A percentile compares a stretch with the other conserved stretches of the same genome.
phyloP scores from a whole-genome alignment of 192 early-diverging fungal genomes.

The Mortierella alpina region DNA sequence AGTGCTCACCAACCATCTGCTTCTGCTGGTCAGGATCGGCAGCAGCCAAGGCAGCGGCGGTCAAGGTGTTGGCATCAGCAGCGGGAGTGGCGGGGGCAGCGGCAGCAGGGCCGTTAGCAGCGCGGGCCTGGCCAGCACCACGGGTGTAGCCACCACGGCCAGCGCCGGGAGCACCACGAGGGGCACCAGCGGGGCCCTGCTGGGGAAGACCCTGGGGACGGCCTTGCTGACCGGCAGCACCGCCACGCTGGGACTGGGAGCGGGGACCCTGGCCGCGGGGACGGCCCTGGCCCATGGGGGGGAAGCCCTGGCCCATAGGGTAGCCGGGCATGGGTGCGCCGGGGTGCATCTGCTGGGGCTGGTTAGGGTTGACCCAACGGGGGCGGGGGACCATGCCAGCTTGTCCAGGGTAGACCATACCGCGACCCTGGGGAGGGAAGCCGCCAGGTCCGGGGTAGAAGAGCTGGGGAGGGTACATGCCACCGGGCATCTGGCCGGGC shows the following conservation, averaged over 20 bases:
- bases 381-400: constrained; percentile 56
- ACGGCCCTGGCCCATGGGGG: constrained; percentile 68
- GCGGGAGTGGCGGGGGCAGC: constrained; percentile 40
- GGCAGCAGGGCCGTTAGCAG: constrained; percentile 52
- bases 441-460: constrained; percentile 53
- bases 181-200: constrained; percentile 51
- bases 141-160: constrained; percentile 52
- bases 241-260: constrained; percentile 62
- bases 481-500: constrained; percentile 62
- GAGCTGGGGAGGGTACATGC: constrained; percentile 62
- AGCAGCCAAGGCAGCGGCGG: constrained; percentile 83
- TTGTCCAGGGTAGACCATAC: constrained; percentile 57
- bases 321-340: constrained; percentile 54
- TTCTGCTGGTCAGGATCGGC: constrained; percentile 91
- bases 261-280: constrained; percentile 62
- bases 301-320: constrained; percentile 60
- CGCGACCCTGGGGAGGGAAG: constrained; percentile 54
- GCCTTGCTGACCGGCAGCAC: constrained; percentile 54
- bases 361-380: constrained; percentile 61
- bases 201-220: constrained; percentile 48
- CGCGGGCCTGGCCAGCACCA: constrained; percentile 46
- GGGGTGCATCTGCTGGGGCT: constrained; percentile 61
- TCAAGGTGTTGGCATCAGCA: constrained; percentile 61
- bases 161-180: constrained; percentile 50
- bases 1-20: constrained; percentile 94